phyloP scores from a whole-genome alignment of 805 yeast genomes.

The Lachancea lanzarotensis region DNA sequence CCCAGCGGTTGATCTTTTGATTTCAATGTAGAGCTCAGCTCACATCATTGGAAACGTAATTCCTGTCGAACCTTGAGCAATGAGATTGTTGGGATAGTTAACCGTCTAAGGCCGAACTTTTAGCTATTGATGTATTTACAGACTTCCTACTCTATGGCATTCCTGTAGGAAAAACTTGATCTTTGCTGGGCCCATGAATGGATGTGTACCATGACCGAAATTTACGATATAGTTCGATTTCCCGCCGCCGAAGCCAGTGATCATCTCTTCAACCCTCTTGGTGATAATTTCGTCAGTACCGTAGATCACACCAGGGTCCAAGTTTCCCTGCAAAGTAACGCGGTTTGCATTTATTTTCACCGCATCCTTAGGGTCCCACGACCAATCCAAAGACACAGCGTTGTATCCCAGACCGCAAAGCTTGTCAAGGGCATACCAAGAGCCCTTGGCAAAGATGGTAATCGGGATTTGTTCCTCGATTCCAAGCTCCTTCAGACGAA shows the following conservation, averaged over 20 bases:
- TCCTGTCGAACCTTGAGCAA: too few relatives aligned
- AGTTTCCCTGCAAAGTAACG: conserved; percentile 85
- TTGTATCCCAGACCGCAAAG: conserved; percentile 77
- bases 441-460: conserved; percentile 90
- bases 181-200: conserved; percentile 92
- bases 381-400: conserved; percentile 91
- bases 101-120: too few relatives aligned
- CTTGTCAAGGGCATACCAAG: conserved; percentile 92
- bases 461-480: conserved; percentile 69
- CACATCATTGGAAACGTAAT: too few relatives aligned
- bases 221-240: conserved; percentile 86
- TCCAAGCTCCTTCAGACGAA: conserved; percentile 65
- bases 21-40: neutral
- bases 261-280: conserved; percentile 79
- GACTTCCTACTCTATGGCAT: conserved; percentile 68
- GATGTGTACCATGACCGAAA: conserved; percentile 98
- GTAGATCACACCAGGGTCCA: conserved; percentile 92
- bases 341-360: conserved; percentile 66
- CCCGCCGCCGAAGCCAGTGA: conserved; percentile 88
- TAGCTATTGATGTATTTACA: conserved; percentile 1
- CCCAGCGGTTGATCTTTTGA: neutral
- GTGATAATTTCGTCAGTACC: conserved; percentile 81
- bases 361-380: conserved; percentile 78
- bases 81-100: too few relatives aligned
- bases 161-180: conserved; percentile 79